Conservation (phyloP, 2,329 filamentous ascomycete genomes). For the Aspergillus pseudoterreus region DNA sequence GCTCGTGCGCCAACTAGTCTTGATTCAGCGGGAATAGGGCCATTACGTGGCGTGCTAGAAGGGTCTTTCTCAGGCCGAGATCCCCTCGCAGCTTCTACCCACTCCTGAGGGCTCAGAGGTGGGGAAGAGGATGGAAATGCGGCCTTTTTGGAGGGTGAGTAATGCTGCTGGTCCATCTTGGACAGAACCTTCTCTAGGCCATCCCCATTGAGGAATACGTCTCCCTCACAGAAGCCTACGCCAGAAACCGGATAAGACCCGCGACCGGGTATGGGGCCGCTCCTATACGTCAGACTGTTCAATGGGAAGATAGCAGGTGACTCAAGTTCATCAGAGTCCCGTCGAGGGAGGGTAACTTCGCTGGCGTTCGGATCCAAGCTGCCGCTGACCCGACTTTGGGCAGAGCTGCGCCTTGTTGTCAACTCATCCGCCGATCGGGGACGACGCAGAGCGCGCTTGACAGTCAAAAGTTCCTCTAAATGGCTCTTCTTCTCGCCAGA, state of each 20-base stretch:
- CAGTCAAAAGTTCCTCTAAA: conserved; percentile 18
- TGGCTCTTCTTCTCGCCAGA: conserved; percentile 25
- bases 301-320: conserved; percentile 32
- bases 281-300: conserved; percentile 24
- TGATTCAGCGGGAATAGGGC: conserved; percentile 8
- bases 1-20: conserved; percentile 13
- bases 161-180: conserved; percentile 20
- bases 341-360: conserved; percentile 25
- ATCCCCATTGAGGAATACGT: conserved; percentile 18
- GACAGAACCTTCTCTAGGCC: conserved; percentile 19
- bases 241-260: conserved; percentile 20
- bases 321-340: conserved; percentile 17
- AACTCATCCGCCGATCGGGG: conserved; percentile 35
- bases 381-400: conserved; percentile 25
- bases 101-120: conserved; percentile 39
- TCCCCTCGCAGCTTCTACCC: conserved; percentile 37
- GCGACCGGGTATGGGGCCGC: conserved; percentile 21
- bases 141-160: conserved; percentile 16
- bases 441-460: conserved; percentile 21
- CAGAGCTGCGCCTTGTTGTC: conserved; percentile 28
- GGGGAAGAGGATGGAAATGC: conserved; percentile 21
- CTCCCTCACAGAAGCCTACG: conserved; percentile 18
- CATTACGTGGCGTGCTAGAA: conserved; percentile 7
- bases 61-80: conserved; percentile 17
- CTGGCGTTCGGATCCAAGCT: conserved; percentile 32